Percentiles rank a stretch among this genome's conserved stretches.
Evolutionary conservation across 768 basidiomycete genomes (phyloP).

Genomic region (Piloderma croceum): DNA sequence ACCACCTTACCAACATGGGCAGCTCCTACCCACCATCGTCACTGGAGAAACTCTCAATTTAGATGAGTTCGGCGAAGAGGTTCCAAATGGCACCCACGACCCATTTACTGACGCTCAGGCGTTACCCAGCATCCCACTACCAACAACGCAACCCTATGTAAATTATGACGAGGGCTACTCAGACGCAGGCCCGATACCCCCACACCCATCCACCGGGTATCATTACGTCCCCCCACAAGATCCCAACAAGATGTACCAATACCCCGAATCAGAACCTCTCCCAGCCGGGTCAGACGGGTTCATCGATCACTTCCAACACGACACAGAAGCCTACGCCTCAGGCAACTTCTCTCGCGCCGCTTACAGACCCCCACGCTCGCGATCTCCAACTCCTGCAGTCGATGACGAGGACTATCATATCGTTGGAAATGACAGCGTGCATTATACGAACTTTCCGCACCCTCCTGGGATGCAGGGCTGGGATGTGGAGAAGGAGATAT

Average conservation of each 20-base stretch:
- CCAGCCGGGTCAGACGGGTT: conserved; percentile 31
- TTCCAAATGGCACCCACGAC: conserved; percentile 26
- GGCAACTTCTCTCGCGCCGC: conserved; percentile 48
- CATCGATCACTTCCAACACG: conserved; percentile 60
- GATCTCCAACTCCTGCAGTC: conserved; percentile 70
- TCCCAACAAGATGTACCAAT: neutral
- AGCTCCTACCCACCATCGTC: conserved; percentile 53
- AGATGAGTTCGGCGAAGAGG: conserved; percentile 26
- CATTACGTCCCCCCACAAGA: conserved; percentile 16
- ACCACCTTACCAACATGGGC: conserved; percentile 54
- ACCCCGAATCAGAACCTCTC: conserved; percentile 22
- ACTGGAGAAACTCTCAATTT: conserved; percentile 62
- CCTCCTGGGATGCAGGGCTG: conserved; percentile 13
- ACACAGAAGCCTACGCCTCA: conserved; percentile 66
- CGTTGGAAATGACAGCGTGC: conserved; percentile 48
- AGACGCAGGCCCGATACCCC: conserved; percentile 25
- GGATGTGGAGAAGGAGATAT: conserved; percentile 22
- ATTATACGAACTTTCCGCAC: conserved; percentile 49
- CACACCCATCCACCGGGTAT: conserved; percentile 12
- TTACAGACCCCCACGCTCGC: conserved; percentile 53
- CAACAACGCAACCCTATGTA: conserved; percentile 6
- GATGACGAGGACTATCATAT: conserved; percentile 70
- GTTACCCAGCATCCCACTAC: conserved; percentile 22
- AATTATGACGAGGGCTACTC: conserved; percentile 34
- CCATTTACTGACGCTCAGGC: conserved; percentile 23